Base-by-base conservation (phyloP, 441 rosid species). In the Pelargonium fulgidum region DNA sequence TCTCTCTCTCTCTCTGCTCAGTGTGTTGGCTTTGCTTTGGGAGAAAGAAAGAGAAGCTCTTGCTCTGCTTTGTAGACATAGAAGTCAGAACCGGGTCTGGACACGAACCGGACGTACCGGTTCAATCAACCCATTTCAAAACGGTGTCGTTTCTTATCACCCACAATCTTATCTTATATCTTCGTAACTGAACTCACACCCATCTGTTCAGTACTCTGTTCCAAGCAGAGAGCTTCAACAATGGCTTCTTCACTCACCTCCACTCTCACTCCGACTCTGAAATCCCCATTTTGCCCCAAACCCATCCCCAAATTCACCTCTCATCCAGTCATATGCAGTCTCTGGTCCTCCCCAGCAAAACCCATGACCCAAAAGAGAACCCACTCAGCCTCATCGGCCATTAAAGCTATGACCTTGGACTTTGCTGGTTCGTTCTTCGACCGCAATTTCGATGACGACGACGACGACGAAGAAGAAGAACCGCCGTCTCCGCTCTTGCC, bases 1-100 rank as follows among this genome's bases (percentile, higher is more conserved):
- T 93, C 2, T 22, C 67, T 72, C 72, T 58, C 14, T n/a, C 56
- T 33, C 54, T 66, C 41, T 1, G 2, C 12, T 73, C 11, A 13
- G 12, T 17, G 8, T 62, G 39, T 52, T 65, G 66, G 64, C 75
- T 75, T 39, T 69, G 48, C 52, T 22, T 41, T 24, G 7, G 69
- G 62, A 61, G 71, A 67, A 72, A 62, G 17, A 59, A 22, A 8
- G 62, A 56, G 26, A 56, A 56, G 33, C 29, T 1, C 62, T 47
- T 12, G 36, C 33, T 7, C 12, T 66, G 62, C 33, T 26, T 10
- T 44, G 13, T 6, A 26, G 24, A 36, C 13, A 29, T 4, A 2
- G 7, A 14, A 7, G 4, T 12, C 44, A 64, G 16, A 24, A 47
- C 36, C 7, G 11, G 8, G 41, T 8, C 24, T n/a, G 68, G 66